Percentiles rank a stretch among this genome's conserved stretches.
Conservation (phyloP, 768 basidiomycete species). For the Mycena maculata region DNA sequence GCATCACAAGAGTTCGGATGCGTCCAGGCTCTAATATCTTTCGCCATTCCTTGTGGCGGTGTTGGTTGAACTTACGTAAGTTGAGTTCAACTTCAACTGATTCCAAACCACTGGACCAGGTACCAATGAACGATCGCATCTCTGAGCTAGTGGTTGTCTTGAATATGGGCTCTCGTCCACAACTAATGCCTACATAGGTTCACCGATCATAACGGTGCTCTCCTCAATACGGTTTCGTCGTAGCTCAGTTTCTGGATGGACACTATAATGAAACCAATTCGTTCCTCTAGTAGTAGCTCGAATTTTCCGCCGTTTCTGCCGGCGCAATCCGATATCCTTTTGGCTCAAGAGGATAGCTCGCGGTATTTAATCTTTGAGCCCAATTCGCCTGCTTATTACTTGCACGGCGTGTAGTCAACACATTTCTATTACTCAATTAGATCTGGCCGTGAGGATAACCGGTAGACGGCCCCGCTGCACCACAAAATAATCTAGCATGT, state of each 20-base stretch:
- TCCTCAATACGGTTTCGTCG: conserved; percentile 6
- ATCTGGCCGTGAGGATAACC: conserved; percentile 26
- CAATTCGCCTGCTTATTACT: neutral
- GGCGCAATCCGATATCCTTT: conserved; percentile 14
- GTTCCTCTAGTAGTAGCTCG: neutral
- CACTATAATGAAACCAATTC: no score
- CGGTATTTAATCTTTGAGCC: neutral
- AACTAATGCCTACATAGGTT: neutral
- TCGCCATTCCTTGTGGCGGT: no score
- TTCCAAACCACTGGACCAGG: no score
- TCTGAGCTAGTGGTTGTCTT: no score
- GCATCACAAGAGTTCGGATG: no score
- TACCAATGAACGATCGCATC: no score
- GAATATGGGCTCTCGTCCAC: neutral
- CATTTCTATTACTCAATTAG: neutral
- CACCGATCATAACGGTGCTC: neutral
- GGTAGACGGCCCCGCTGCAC: conserved; percentile 46
- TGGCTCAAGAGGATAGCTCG: neutral
- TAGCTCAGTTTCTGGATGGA: no score
- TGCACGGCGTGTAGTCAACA: neutral
- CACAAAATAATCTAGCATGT: conserved; percentile 45
- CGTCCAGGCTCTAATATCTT: no score
- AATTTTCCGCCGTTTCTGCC: conserved; percentile 1
- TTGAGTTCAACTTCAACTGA: no score
- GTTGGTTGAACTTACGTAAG: no score